These are phyloP conservation scores for Ceratocystis alfenasii DNA, from an alignment of 2,329 filamentous ascomycete genomes.

Conservation along the genomic window DNA sequence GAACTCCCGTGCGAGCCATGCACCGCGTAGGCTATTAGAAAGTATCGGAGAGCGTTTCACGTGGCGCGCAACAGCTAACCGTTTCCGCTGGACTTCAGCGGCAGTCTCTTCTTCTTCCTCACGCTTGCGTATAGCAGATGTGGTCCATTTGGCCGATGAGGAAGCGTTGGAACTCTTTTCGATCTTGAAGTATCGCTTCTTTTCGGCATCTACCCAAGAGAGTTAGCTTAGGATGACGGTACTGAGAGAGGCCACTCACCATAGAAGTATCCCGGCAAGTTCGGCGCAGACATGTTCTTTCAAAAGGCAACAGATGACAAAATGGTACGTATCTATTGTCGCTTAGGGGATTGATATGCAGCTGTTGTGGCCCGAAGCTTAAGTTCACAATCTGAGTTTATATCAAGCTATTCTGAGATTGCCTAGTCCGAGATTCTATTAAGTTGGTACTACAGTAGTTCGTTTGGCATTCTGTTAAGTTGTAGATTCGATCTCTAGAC, in stretches of 20 bases:
- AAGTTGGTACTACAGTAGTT: neutral
- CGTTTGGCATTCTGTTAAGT: neutral
- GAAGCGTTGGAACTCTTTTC: constrained; percentile 46
- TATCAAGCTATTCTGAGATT: neutral
- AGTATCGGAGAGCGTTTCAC: constrained; percentile 8
- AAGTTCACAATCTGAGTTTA: neutral
- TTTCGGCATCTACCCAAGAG: constrained; percentile 38
- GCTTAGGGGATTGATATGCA: neutral
- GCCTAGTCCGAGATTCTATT: neutral
- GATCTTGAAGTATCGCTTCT: constrained; percentile 57
- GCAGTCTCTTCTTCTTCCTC: constrained; percentile 34
- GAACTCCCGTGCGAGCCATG: constrained; percentile 17
- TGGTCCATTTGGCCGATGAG: constrained; percentile 41
- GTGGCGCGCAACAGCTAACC: constrained; percentile 8
- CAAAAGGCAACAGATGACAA: neutral
- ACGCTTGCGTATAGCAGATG: constrained; percentile 46
- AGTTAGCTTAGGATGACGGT: neutral
- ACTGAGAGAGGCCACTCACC: constrained; percentile 3
- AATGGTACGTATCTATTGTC: neutral
- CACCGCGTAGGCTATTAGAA: neutral
- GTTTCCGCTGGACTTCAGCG: constrained; percentile 2
- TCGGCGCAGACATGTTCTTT: neutral
- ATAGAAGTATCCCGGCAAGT: constrained; percentile 14
- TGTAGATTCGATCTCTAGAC: neutral
- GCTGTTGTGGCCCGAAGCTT: neutral